Evolutionary conservation across 768 basidiomycete species (phyloP), one percentile per base, ranked within the genome.

Genomic region (Pleurotus eryngii): DNA sequence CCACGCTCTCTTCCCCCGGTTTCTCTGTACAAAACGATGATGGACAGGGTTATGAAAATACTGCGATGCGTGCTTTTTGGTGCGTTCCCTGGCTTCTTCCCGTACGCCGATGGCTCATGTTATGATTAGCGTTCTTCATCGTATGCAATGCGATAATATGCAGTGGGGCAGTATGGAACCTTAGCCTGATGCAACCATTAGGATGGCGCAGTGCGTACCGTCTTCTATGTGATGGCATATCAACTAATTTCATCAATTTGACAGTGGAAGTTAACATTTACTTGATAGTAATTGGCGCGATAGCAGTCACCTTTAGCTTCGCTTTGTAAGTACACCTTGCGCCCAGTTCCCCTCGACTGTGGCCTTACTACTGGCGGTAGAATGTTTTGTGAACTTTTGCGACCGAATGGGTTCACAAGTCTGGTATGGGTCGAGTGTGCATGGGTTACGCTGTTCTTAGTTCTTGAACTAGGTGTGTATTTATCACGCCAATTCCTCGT

Each of bases 381-480:
- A 65, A 77, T 81, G 46, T 85, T 86, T 60, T 67, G 82, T 39
- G 87, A 90, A 67, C 67, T 89, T 37, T 63, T 80, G 20, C 76
- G 77, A 17, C 75, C 71, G 59, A 71, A 80, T 66, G 69, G 81
- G 5, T 66, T 86, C 45, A 76, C 83, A 18, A 78, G 79, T 20
- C 79, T 76, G n/a, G 82, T 90, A 14, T 89, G 86, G 85, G 86
- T 90, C 60, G 89, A 91, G 65, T 81, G 79, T 61, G 47, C 69
- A 20, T 90, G 87, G 88, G 70, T 84, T 37, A 71, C 73, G 1
- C 15, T 84, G 4, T 84, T 85, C 62, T 85, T 81, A 66, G 42
- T 79, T 11, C 68, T 89, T 70, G 73, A 86, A 60, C 72, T 90
- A 4, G 78, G 89, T 91, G 65, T 38, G 80, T 68, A 47, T 37